phyloP scores from a whole-genome alignment of 2,329 filamentous ascomycete genomes.

The Aspergillus chevalieri region DNA sequence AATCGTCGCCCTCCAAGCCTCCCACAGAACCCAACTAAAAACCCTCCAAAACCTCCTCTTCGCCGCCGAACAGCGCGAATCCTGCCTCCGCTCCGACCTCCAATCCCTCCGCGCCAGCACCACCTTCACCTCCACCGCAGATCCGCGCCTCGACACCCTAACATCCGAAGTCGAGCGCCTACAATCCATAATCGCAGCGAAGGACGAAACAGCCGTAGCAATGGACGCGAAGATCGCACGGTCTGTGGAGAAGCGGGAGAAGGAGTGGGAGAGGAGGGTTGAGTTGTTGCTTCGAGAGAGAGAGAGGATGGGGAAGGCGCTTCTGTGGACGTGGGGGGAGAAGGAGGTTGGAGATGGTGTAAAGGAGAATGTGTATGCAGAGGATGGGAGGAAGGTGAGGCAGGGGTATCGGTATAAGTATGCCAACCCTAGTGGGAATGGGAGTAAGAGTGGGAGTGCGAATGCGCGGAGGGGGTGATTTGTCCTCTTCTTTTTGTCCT shows the following conservation, averaged over 20 bases:
- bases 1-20: constrained; percentile 21
- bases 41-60: constrained; percentile 30
- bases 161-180: constrained; percentile 29
- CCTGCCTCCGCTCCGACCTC: constrained; percentile 27
- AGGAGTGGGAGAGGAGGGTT: constrained; percentile 37
- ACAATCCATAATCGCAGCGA: constrained; percentile 30
- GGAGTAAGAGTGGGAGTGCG: neutral
- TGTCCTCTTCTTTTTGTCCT: neutral
- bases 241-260: constrained; percentile 38
- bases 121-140: constrained; percentile 3
- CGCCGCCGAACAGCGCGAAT: constrained; percentile 30
- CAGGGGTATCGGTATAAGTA: constrained; percentile 37
- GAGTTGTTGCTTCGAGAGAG: constrained; percentile 37
- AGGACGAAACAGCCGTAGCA: constrained; percentile 35
- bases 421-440: constrained; percentile 13
- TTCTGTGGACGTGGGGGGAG: constrained; percentile 38
- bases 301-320: constrained; percentile 34
- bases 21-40: constrained; percentile 31
- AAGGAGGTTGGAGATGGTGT: constrained; percentile 28
- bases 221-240: constrained; percentile 35
- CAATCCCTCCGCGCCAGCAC: constrained; percentile 18
- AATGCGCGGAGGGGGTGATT: constrained; percentile 7
- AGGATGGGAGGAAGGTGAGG: constrained; percentile 14
- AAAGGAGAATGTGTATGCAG: constrained; percentile 19
- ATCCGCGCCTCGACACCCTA: constrained; percentile 22